These are phyloP conservation scores for Fusarium humuli DNA, from an alignment of 2,329 filamentous ascomycete species.

Conservation along the genomic window DNA sequence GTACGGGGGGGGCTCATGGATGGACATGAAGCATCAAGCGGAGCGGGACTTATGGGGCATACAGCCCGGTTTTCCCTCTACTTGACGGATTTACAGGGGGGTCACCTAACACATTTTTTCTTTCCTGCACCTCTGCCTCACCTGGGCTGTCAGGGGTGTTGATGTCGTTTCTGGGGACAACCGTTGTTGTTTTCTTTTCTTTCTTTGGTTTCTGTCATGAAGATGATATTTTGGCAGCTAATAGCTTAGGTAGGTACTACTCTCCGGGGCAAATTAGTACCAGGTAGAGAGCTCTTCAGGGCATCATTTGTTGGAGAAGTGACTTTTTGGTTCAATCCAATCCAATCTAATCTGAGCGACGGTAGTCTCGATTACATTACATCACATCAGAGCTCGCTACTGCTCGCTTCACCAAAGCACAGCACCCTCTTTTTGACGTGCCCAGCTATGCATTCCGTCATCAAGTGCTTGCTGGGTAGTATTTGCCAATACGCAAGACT, in stretches of 20 bases:
- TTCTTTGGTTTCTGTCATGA: slow-evolving; percentile 25
- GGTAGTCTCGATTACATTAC: slow-evolving; percentile 3
- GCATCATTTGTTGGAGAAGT: slow-evolving; percentile 25
- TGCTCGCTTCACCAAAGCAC: slow-evolving; percentile 6
- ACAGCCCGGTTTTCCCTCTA: slow-evolving; percentile 28
- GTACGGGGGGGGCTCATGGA: background rate
- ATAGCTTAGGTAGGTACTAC: background rate
- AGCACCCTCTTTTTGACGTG: slow-evolving; percentile 21
- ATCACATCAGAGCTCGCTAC: slow-evolving; percentile 31
- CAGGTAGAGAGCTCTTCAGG: slow-evolving; percentile 16
- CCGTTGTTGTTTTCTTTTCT: slow-evolving; percentile 22
- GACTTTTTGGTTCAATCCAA: slow-evolving; percentile 10
- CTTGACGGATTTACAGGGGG: slow-evolving; percentile 30
- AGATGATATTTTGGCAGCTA: slow-evolving; percentile 2
- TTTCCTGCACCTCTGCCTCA: slow-evolving; percentile 1
- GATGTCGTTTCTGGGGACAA: slow-evolving; percentile 34
- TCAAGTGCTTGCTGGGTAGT: slow-evolving; percentile 13
- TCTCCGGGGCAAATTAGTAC: slow-evolving; percentile 16
- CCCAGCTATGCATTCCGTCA: slow-evolving; percentile 30
- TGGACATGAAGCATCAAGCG: slow-evolving; percentile 35
- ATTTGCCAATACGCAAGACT: background rate
- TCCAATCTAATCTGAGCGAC: slow-evolving; percentile 11
- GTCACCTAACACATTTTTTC: slow-evolving; percentile 24
- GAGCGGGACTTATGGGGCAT: slow-evolving; percentile 39
- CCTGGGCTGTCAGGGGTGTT: slow-evolving; percentile 23